phyloP scores from a whole-genome alignment of 176 grass and related monocot genomes.

The Stipa capillata region DNA sequence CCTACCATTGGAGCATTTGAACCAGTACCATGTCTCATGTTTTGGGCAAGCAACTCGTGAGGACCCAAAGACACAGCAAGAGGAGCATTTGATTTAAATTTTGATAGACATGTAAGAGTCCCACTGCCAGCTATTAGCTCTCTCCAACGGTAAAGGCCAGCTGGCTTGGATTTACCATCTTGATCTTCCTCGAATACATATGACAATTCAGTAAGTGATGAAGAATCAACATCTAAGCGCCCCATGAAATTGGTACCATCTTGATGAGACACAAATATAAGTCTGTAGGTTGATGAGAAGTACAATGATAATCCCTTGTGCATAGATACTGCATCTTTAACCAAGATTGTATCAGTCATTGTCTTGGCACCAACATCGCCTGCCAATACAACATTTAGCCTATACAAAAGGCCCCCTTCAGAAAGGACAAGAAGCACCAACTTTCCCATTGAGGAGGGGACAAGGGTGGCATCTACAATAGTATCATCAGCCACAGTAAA shows the following conservation, averaged over 20 bases:
- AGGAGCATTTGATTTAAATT: slow-evolving; percentile 68
- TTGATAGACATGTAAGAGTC: slow-evolving; percentile 74
- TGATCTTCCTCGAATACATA: slow-evolving; percentile 72
- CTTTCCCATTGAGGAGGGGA: slow-evolving; percentile 83
- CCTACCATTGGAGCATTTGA: slow-evolving; percentile 74
- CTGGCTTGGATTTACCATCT: slow-evolving; percentile 69
- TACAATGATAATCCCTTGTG: slow-evolving; percentile 73
- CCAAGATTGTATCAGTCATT: slow-evolving; percentile 63
- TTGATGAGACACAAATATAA: slow-evolving; percentile 86
- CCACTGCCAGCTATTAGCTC: slow-evolving; percentile 82
- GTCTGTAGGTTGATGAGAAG: slow-evolving; percentile 88
- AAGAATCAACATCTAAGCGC: slow-evolving; percentile 62
- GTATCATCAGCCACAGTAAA: slow-evolving; percentile 85
- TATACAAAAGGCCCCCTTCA: slow-evolving; percentile 74
- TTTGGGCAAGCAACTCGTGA: slow-evolving; percentile 67
- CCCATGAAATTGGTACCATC: slow-evolving; percentile 81
- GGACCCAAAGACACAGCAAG: slow-evolving; percentile 54
- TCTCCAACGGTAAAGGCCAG: slow-evolving; percentile 80
- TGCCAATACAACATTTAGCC: slow-evolving; percentile 75
- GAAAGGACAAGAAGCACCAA: slow-evolving; percentile 88
- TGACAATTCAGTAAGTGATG: slow-evolving; percentile 61
- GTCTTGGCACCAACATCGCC: slow-evolving; percentile 78
- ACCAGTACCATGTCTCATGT: slow-evolving; percentile 63
- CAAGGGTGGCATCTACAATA: slow-evolving; percentile 72
- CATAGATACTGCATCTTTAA: slow-evolving; percentile 50